A percentile compares a stretch with the other conserved stretches of the same genome.
Conservation (phyloP, 2,329 filamentous ascomycete species). For the Claviceps sp. region DNA sequence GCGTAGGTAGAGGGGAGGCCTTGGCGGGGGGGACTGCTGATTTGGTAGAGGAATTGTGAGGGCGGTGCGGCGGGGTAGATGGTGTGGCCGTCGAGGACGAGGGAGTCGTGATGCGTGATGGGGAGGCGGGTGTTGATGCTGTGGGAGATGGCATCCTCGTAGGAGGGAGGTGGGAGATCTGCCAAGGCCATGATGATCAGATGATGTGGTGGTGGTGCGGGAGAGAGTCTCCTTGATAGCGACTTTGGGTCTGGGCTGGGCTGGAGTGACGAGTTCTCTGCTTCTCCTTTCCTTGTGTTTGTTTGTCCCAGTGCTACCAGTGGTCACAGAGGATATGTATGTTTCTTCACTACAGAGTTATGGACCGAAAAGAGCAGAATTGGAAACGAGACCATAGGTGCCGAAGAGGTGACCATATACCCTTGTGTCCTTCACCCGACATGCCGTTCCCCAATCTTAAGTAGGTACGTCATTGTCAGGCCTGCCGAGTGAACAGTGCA, state of each 20-base stretch:
- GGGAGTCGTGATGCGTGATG: conserved; percentile 1
- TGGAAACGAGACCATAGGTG: too few species aligned
- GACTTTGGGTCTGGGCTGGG: not conserved
- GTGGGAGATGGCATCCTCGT: conserved; percentile 2
- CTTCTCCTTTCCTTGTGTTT: too few species aligned
- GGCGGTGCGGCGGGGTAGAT: conserved; percentile 11
- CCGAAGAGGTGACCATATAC: too few species aligned
- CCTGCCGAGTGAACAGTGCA: too few species aligned
- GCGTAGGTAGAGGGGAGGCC: conserved; percentile 10
- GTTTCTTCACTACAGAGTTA: too few species aligned
- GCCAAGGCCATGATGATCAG: not conserved
- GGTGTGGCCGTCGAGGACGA: conserved; percentile 11
- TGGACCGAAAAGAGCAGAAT: too few species aligned
- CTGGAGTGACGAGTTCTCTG: too few species aligned
- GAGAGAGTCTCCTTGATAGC: not conserved
- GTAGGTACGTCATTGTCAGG: too few species aligned
- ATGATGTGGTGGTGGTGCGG: not conserved
- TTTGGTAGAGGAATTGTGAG: conserved; percentile 12
- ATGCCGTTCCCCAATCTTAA: too few species aligned
- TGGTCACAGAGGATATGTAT: too few species aligned
- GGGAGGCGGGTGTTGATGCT: not conserved
- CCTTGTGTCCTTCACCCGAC: too few species aligned
- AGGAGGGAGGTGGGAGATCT: not conserved
- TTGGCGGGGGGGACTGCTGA: conserved; percentile 13
- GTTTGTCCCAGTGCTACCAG: too few species aligned